phyloP scores from a whole-genome alignment of 2,329 filamentous ascomycete genomes.

The Calcarisporium arbuscula region DNA sequence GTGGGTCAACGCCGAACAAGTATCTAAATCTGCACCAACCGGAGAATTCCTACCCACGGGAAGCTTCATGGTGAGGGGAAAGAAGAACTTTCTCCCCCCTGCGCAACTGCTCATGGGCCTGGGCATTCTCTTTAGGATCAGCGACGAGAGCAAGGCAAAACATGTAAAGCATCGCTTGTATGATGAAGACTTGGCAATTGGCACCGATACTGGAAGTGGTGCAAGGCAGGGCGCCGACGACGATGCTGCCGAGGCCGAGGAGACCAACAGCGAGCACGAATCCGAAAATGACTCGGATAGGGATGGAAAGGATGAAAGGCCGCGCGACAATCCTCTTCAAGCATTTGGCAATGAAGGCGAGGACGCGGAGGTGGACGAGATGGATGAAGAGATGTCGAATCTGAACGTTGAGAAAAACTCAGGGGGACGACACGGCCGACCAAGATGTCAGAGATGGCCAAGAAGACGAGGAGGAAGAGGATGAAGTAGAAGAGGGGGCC shows the following conservation, averaged over 20 bases:
- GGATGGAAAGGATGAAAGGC: slow-evolving; percentile 23
- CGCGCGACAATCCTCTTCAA: slow-evolving; percentile 33
- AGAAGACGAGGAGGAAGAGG: slow-evolving; percentile 10
- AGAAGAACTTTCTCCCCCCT: slow-evolving; percentile 87
- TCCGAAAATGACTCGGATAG: slow-evolving; percentile 18
- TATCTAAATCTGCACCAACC: slow-evolving; percentile 73
- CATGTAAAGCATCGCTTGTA: slow-evolving; percentile 62
- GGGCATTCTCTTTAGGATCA: slow-evolving; percentile 80
- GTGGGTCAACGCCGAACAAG: slow-evolving; percentile 89
- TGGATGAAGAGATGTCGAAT: neutral
- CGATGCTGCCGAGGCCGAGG: slow-evolving; percentile 15
- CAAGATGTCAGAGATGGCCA: no score
- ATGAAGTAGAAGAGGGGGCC: slow-evolving; percentile 19
- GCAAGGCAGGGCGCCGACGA: slow-evolving; percentile 16
- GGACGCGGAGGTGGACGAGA: slow-evolving; percentile 15
- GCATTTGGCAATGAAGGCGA: slow-evolving; percentile 19
- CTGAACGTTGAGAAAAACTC: slow-evolving; percentile 1
- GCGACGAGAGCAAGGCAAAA: slow-evolving; percentile 75
- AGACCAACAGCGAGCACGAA: slow-evolving; percentile 15
- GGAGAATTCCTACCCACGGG: slow-evolving; percentile 78
- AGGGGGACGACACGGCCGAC: slow-evolving; percentile 12
- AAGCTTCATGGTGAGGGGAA: slow-evolving; percentile 73
- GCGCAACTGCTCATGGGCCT: slow-evolving; percentile 84
- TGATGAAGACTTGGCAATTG: slow-evolving; percentile 16
- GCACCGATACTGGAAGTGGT: slow-evolving; percentile 11